These are phyloP conservation scores for Albifimbria verrucaria DNA, from an alignment of 2,329 filamentous ascomycete species.

Conservation along the genomic window DNA sequence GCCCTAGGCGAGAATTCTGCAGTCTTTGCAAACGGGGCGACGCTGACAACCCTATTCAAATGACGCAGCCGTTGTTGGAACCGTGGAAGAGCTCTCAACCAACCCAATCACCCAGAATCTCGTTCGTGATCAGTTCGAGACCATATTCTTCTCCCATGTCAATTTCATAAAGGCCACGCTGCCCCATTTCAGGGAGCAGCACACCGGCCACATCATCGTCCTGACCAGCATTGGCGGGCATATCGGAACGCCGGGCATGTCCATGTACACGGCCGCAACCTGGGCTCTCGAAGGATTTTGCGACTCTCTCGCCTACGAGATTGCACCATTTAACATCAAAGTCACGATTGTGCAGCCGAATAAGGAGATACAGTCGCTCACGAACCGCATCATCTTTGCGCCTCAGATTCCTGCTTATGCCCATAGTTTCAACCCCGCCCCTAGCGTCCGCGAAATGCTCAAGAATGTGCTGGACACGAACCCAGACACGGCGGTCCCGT, in stretches of 20 bases:
- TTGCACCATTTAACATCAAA: conserved; percentile 95
- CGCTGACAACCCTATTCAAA: conserved; percentile 13
- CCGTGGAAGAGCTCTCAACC: conserved; percentile 84
- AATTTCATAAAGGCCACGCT: conserved; percentile 91
- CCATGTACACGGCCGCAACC: conserved; percentile 86
- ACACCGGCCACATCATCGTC: conserved; percentile 85
- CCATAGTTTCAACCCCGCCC: conserved; percentile 53
- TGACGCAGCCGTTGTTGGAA: conserved; percentile 75
- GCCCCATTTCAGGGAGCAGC: conserved; percentile 73
- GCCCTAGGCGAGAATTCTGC: background rate
- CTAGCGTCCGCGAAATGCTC: conserved; percentile 79
- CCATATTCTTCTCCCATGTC: conserved; percentile 91
- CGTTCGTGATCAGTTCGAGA: conserved; percentile 88
- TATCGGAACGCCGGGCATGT: conserved; percentile 86
- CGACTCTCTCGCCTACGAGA: conserved; percentile 92
- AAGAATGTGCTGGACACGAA: conserved; percentile 74
- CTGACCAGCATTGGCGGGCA: conserved; percentile 89
- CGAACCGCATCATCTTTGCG: conserved; percentile 81
- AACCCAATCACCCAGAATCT: conserved; percentile 70
- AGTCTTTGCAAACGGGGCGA: no score
- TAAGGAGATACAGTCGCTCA: conserved; percentile 85
- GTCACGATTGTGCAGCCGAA: conserved; percentile 94
- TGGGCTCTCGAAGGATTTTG: conserved; percentile 97
- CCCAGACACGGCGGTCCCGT: conserved; percentile 56
- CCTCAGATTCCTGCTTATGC: conserved; percentile 63